phyloP scores from a whole-genome alignment of 495 filamentous ascomycete species.

The Talaromyces ruber region DNA sequence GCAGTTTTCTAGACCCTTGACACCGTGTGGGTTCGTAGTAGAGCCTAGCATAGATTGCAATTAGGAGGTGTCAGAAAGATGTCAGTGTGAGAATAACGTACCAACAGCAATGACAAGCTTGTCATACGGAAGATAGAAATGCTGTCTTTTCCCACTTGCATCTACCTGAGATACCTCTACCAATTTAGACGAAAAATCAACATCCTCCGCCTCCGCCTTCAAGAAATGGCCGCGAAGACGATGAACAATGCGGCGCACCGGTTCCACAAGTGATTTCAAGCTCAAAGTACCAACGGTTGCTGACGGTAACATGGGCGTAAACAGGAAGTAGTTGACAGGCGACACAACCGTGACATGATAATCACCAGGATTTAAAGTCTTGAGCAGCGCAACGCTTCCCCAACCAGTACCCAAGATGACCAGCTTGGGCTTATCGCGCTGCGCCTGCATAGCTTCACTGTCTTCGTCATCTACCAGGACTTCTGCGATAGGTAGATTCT shows the following conservation, averaged over 20 bases:
- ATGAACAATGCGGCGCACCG: constrained; percentile 74
- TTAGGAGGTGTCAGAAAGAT: background rate
- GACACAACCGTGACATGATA: constrained; percentile 94
- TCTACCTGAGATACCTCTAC: constrained; percentile 76
- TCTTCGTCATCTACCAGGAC: constrained; percentile 83
- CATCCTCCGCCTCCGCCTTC: constrained; percentile 72
- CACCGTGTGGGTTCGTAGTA: constrained; percentile 88
- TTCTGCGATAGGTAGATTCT: constrained; percentile 90
- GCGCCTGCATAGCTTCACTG: constrained; percentile 50
- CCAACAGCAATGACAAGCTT: constrained; percentile 94
- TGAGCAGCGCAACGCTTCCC: constrained; percentile 88
- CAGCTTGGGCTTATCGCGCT: constrained; percentile 80
- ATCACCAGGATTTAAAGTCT: constrained; percentile 78
- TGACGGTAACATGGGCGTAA: constrained; percentile 94
- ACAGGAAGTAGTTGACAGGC: constrained; percentile 92
- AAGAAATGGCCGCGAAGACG: constrained; percentile 81
- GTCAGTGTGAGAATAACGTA: constrained; percentile 23
- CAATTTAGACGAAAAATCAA: constrained; percentile 85
- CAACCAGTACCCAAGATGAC: constrained; percentile 93
- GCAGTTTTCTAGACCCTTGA: constrained; percentile 90
- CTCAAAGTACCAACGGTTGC: constrained; percentile 95
- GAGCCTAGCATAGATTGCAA: constrained; percentile 46
- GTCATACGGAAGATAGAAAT: constrained; percentile 96
- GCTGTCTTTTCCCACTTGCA: constrained; percentile 55
- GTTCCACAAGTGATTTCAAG: constrained; percentile 83